Evolutionary conservation across 2,329 filamentous ascomycete species (phyloP).

Genomic region (Boeremia exigua): DNA sequence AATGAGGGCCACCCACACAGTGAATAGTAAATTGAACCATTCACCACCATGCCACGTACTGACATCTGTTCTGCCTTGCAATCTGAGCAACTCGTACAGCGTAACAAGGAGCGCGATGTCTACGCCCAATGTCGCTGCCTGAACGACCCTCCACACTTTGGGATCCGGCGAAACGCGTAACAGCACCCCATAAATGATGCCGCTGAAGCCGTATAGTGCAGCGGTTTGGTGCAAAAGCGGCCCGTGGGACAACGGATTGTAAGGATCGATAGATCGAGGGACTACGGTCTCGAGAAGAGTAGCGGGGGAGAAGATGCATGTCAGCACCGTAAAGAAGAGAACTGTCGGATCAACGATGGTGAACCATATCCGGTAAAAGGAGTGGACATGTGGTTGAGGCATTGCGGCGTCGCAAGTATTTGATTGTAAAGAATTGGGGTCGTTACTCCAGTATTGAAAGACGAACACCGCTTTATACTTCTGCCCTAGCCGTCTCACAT

Average conservation of each 20-base stretch:
- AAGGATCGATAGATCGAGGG: constrained; percentile 3
- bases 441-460: too few relatives aligned
- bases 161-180: constrained; percentile 13
- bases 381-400: constrained; percentile 13
- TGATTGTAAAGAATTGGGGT: not conserved
- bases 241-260: constrained; percentile 5
- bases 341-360: constrained; percentile 18
- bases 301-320: constrained; percentile 10
- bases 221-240: constrained; percentile 11
- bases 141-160: constrained; percentile 19
- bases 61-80: constrained; percentile 1
- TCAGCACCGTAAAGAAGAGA: constrained; percentile 17
- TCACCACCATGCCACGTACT: constrained; percentile 5
- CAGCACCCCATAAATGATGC: constrained; percentile 11
- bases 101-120: constrained; percentile 11
- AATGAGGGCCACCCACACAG: constrained; percentile 13
- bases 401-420: not conserved
- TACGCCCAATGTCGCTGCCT: constrained; percentile 13
- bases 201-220: constrained; percentile 15
- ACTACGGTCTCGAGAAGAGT: constrained; percentile 6
- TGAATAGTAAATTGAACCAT: constrained; percentile 16
- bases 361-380: constrained; percentile 22
- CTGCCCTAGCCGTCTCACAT: not conserved
- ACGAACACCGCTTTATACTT: not conserved
- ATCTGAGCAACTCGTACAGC: not conserved